phyloP scores from a whole-genome alignment of 805 yeast genomes.

The Monosporozyma aerobia region DNA sequence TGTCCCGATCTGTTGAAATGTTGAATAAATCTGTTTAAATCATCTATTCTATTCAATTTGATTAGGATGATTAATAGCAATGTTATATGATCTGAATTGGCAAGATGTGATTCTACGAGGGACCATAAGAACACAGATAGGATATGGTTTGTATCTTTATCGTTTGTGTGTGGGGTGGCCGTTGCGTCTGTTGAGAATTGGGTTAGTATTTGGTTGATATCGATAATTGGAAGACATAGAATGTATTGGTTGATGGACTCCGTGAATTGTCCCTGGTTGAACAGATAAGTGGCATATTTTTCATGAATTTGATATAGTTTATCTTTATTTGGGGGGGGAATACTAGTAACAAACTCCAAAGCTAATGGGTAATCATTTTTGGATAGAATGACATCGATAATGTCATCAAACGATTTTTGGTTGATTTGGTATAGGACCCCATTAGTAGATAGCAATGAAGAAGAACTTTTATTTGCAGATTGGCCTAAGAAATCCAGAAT shows the following conservation, averaged over 20 bases:
- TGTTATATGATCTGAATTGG: conserved; percentile 77
- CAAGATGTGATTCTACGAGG: conserved; percentile 43
- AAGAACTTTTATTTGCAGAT: conserved; percentile 35
- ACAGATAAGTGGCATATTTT: conserved; percentile 65
- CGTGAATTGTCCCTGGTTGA: conserved; percentile 51
- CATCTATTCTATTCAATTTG: conserved; percentile 54
- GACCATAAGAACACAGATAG: conserved; percentile 56
- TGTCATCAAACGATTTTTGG: conserved; percentile 59
- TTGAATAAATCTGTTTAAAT: conserved; percentile 48
- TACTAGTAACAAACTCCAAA: conserved; percentile 25
- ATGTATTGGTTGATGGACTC: conserved; percentile 72
- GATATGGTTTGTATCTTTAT: conserved; percentile 33
- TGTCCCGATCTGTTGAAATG: conserved; percentile 26
- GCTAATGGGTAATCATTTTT: conserved; percentile 69
- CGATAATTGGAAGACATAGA: conserved; percentile 43
- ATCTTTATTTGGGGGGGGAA: conserved; percentile 36
- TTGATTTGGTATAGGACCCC: conserved; percentile 62
- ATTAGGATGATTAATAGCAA: conserved; percentile 71
- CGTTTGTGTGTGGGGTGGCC: background rate
- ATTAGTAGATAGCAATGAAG: conserved; percentile 56
- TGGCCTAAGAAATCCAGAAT: conserved; percentile 38
- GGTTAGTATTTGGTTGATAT: conserved; percentile 68
- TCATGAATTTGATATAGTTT: conserved; percentile 37
- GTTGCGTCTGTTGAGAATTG: conserved; percentile 41
- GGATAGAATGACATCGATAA: conserved; percentile 57